phyloP scores from a whole-genome alignment of 306 rosid species.

The Castanea mollissima region DNA sequence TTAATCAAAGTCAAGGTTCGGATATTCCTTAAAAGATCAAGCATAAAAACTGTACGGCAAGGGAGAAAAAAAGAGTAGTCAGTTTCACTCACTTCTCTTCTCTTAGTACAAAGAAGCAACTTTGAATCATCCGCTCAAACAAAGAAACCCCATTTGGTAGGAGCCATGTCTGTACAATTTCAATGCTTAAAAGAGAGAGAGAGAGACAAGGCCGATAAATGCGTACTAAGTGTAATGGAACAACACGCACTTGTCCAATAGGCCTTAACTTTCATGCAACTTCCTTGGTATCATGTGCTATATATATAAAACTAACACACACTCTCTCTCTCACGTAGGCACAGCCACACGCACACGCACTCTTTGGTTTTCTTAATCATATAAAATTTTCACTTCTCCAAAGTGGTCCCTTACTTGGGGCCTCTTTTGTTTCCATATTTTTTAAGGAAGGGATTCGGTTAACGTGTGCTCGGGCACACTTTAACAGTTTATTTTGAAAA shows the following conservation, averaged over 20 bases:
- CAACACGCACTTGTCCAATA: constrained; percentile 42
- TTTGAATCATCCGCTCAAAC: constrained; percentile 21
- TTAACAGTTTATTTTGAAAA: too few relatives aligned
- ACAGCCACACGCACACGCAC: background rate
- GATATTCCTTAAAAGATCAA: constrained; percentile 22
- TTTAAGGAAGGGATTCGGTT: too few relatives aligned
- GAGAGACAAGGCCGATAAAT: constrained; percentile 27
- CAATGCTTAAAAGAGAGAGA: constrained; percentile 29
- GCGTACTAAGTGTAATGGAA: constrained; percentile 38
- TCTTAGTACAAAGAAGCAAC: constrained; percentile 32
- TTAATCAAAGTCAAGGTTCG: constrained; percentile 8
- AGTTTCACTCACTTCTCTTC: constrained; percentile 23
- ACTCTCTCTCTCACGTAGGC: background rate
- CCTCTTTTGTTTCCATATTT: background rate
- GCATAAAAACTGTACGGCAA: constrained; percentile 21
- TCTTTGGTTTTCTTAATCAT: background rate
- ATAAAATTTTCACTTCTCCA: background rate
- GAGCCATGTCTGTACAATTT: constrained; percentile 49
- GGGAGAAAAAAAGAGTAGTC: constrained; percentile 5
- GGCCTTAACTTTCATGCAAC: constrained; percentile 41
- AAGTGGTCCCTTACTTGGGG: background rate
- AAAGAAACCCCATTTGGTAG: constrained; percentile 58
- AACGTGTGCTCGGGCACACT: too few relatives aligned
- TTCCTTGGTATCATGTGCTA: constrained; percentile 26
- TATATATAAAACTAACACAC: background rate